Evolutionary conservation across 345 rosid genomes (phyloP).

Genomic region (Populus nigra): DNA sequence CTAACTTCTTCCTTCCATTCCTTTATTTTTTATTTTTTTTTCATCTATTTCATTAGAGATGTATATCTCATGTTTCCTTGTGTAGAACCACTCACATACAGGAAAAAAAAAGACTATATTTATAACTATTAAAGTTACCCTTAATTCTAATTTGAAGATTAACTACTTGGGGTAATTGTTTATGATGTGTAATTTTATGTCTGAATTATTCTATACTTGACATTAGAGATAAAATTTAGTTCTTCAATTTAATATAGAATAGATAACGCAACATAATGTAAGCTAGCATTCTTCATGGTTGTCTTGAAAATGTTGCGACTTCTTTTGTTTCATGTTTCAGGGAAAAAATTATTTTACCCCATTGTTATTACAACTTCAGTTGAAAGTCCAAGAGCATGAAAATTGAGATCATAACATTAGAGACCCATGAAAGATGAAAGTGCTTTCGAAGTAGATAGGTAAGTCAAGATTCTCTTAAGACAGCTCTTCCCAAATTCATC

Average conservation of each 20-base stretch:
- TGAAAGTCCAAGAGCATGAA: not conserved
- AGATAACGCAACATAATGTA: not conserved
- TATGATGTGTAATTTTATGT: not conserved
- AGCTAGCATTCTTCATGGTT: not conserved
- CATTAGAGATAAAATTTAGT: not conserved
- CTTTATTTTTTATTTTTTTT: not conserved
- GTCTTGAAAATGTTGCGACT: not conserved
- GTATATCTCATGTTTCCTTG: not conserved
- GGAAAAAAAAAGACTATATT: not conserved
- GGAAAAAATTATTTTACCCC: not conserved
- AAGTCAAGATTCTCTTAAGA: not conserved
- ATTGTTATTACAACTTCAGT: not conserved
- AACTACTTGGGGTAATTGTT: not conserved
- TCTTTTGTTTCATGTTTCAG: not conserved
- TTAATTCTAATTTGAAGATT: not conserved
- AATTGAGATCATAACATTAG: not conserved
- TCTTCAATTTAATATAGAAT: not conserved
- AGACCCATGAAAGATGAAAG: not conserved
- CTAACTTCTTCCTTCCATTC: not conserved
- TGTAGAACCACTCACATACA: not conserved
- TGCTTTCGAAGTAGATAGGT: not conserved
- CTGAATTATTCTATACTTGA: not conserved
- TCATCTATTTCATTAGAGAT: not conserved
- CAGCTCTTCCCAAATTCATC: not conserved
- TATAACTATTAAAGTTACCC: not conserved